Base-by-base conservation (phyloP, 2,329 filamentous ascomycete species). In the Emydomyces testavorans region DNA sequence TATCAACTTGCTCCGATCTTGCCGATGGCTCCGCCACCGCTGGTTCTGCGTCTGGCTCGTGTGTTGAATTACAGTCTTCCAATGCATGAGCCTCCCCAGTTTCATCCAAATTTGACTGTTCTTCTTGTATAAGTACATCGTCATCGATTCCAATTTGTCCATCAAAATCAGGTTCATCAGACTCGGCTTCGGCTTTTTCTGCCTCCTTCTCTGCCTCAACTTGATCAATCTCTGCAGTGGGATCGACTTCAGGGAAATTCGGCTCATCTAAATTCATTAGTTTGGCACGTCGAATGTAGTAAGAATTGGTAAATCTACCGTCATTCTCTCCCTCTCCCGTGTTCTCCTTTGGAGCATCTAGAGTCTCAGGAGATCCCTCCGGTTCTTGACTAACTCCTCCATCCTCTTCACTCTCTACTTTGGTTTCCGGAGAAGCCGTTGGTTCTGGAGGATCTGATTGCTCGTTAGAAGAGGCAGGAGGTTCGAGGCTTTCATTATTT, bases 181-280 rank as follows among this genome's bases (percentile, higher is more conserved):
- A 10, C 2, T 42, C 38, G 1, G 28, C 46, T 38, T 37, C 49
- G 21, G 26, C 43, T 16, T 43, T 48, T 50, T 51, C 49, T 10
- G 51, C 49, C 29, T 54, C 52, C 29, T 51, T 54, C 35, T 51
- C 51, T 8, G 52, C 51, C 28, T 51, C 42, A 13, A 54, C 52
- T 47, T 53, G 46, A 29, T 50, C 52, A 16, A 50, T 34, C 36
- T 36, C 52, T 26, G 42, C 42, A 10, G 18, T 42, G 21, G 50
- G 39, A 41, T 54, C 48, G 37, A 52, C 46, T 23, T 46, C 50
- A 16, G 42, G 42, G 44, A 50, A 49, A 16, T 6, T 37, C 16
- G 35, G 8, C n/a, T 52, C 46, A 6, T 49, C 50, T 52, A 24
- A 34, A 4, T 7, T 40, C 18, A 41, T 46, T 26, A 49, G 41